Evolutionary conservation across 208 protist species (phyloP), one percentile per base, ranked within the genome.

Genomic region (Trypanosoma avium): DNA sequence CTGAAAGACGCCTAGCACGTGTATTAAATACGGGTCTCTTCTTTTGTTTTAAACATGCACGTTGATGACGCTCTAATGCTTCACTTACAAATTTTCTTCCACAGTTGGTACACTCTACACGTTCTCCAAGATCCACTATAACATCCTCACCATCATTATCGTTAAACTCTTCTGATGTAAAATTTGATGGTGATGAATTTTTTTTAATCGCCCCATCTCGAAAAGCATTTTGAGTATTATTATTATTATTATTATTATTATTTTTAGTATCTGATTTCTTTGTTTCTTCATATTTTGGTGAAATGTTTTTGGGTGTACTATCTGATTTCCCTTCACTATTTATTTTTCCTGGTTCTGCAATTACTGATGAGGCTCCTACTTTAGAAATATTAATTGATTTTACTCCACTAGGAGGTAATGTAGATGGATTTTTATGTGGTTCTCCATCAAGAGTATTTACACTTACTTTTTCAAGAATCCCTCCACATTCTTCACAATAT

Each of bases 401-500:
- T 4, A 70, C 42, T 12, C 21, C 27, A 36, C 36, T 26, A 19
- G 61, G 62, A 4, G 58, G n/a, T 46, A 75, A 61, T 10, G 70
- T 66, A 38, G 50, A 68, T 19, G 22, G 5, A 21, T 30, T 33
- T 6, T 53, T n/a, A 54, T 35, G 36, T 15, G 74, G 56, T 26
- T 33, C 36, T n/a, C n/a, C 22, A 29, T 24, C 29, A 26, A 57
- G 4, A 5, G 24, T 33, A 32, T 55, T 53, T 2, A 48, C 22
- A 21, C 15, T 46, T 10, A 48, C 55, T 30, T 47, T 54, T 50
- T 87, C 74, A 10, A 96, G 69, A 50, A 73, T 73, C 6, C 61
- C 70, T 4, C 91, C 91, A 63, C 91, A 96, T 48, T 94, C 84
- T 59, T 91, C 86, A 52, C 91, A 97, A 47, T 84, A 93, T 0